Evolutionary conservation across 2,329 filamentous ascomycete species (phyloP).

Genomic region (Paecilomyces sp.): DNA sequence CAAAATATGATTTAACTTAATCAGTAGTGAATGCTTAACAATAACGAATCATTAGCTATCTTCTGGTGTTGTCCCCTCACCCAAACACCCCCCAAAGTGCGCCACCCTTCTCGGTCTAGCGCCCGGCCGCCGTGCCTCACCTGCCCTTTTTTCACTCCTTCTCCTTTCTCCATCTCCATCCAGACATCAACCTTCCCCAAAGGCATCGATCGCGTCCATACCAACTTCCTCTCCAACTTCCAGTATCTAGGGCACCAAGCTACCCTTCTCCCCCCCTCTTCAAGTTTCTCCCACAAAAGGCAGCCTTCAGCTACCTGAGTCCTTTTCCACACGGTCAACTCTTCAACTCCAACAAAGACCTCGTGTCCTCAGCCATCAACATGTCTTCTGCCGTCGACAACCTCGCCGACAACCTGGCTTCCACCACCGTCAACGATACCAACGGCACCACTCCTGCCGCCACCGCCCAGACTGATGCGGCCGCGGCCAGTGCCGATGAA

Average conservation of each 20-base stretch:
- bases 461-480: slow-evolving; percentile 77
- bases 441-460: slow-evolving; percentile 56
- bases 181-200: slow-evolving; percentile 9
- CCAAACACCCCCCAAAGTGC: neutral
- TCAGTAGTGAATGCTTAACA: no score
- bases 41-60: no score
- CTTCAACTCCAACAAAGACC: slow-evolving; percentile 6
- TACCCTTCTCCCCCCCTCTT: slow-evolving; percentile 67
- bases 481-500: slow-evolving; percentile 94
- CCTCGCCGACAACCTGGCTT: slow-evolving; percentile 59
- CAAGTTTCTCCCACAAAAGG: slow-evolving; percentile 41
- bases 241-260: slow-evolving; percentile 78
- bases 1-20: no score
- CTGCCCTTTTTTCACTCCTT: slow-evolving; percentile 14
- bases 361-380: slow-evolving; percentile 43
- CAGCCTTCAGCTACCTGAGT: slow-evolving; percentile 58
- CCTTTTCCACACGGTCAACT: slow-evolving; percentile 37
- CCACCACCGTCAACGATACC: slow-evolving; percentile 55
- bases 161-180: slow-evolving; percentile 10
- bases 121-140: slow-evolving; percentile 5
- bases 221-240: slow-evolving; percentile 16
- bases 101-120: neutral
- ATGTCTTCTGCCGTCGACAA: slow-evolving; percentile 83
- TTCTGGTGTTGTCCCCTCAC: no score
- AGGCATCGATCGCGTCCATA: slow-evolving; percentile 13